These are phyloP conservation scores for Dactylorhiza incarnata DNA, from an alignment of 106 monocot species.

Conservation along the genomic window DNA sequence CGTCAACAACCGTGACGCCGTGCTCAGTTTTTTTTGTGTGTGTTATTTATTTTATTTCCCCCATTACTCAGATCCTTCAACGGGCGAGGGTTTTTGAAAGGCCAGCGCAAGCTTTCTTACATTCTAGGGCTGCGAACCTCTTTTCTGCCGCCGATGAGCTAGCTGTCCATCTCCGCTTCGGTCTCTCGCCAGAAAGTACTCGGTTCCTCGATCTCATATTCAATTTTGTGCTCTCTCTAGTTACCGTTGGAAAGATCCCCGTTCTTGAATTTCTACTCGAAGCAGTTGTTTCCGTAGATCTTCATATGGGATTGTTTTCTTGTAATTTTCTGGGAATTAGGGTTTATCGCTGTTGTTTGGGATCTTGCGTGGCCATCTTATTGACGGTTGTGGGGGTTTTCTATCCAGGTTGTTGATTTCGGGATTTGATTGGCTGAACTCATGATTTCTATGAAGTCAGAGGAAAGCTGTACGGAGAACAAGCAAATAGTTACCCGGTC, in stretches of 20 bases:
- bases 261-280: neutral
- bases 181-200: neutral
- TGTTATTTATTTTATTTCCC: neutral
- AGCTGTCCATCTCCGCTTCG: neutral
- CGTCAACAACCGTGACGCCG: neutral
- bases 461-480: conserved; percentile 69
- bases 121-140: neutral
- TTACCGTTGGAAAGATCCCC: neutral
- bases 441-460: conserved; percentile 36
- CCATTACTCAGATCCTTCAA: neutral
- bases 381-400: conserved; percentile 7
- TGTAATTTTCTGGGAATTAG: neutral
- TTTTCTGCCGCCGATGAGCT: neutral
- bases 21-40: neutral
- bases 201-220: neutral
- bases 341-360: neutral
- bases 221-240: neutral
- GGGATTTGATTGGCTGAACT: conserved; percentile 5
- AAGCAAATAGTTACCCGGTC: conserved; percentile 48
- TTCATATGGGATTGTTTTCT: neutral
- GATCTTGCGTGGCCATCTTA: neutral
- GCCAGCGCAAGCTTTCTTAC: neutral
- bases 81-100: conserved; percentile 1
- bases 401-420: neutral
- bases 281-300: neutral